These are phyloP conservation scores for Echinochloa phyllopogon DNA, from an alignment of 176 grass and related monocot species.

Conservation along the genomic window DNA sequence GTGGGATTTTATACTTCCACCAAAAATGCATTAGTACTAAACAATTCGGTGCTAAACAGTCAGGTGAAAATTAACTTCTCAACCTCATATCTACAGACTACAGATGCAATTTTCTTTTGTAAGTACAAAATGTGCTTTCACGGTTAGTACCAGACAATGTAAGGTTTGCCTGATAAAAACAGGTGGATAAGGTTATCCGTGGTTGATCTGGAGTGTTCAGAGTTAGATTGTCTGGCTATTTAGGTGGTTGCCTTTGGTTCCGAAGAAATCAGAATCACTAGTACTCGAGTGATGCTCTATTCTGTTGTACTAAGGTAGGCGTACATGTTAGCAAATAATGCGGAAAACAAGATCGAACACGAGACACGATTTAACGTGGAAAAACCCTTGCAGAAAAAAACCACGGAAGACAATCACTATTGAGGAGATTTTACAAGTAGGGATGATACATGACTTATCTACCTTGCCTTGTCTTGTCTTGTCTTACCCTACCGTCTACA, in stretches of 20 bases:
- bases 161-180: not conserved
- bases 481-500: too few species aligned
- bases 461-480: too few species aligned
- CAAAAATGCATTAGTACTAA: not conserved
- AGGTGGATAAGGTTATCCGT: not conserved
- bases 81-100: not conserved
- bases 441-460: too few species aligned
- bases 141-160: not conserved
- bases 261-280: not conserved
- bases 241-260: not conserved
- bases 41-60: not conserved
- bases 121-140: not conserved
- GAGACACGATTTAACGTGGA: too few species aligned
- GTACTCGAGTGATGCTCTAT: not conserved
- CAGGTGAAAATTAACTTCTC: not conserved
- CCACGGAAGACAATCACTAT: too few species aligned
- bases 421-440: too few species aligned
- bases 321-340: too few species aligned
- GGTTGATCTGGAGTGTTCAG: constrained; percentile 9
- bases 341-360: too few species aligned
- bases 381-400: too few species aligned
- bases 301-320: not conserved
- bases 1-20: not conserved
- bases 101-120: not conserved
- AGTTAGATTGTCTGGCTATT: not conserved